Evolutionary conservation across 2,329 filamentous ascomycete genomes (phyloP), one percentile per base, ranked within the genome.

Genomic region (Truncatella angustata): DNA sequence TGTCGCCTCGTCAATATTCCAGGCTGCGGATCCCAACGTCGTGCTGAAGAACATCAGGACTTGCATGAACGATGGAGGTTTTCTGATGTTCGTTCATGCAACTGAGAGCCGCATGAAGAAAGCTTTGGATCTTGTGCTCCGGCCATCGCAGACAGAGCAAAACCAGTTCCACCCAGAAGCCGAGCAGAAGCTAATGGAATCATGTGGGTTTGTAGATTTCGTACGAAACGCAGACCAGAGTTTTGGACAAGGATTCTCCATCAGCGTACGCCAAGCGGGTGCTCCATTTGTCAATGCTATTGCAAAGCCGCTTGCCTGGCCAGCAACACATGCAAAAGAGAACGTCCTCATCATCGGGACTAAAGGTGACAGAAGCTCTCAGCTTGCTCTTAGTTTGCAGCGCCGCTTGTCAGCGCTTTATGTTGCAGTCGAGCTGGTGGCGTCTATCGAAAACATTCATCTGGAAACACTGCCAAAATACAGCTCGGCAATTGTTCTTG

Each of bases 201-300:
- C 52, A 4, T 65, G 57, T 21, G 70, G 68, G 1, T 76, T 75
- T 28, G 49, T 55, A 3, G 52, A 56, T n/a, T 50, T 63, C 0
- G 63, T 64, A 1, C 60, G 57, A 14, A 64, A 70, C 36, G 64
- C 68, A 0, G 59, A 69, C 34, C 70, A 74, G 43, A 60, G 56
- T 12, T 65, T 61, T 26, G 53, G 60, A 3, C 56, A 62, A 0
- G 71, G 71, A 1, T 70, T 66, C 39, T 64, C 66, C 1, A 50
- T 76, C n/a, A 66, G 63, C 18, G 61, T 76, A 6, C 66, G 72
- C 9, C 73, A 74, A 47, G 59, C 68, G 14, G 58, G 56, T 1
- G 45, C 47, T 12, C 50, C 61, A 5, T 66, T 67, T 50, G 40
- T 52, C 6, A 20, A 54, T 5, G 30, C 63, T 21, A 30, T 60